Conservation (phyloP, 768 basidiomycete genomes). For the Clitopilus hobsonii region DNA sequence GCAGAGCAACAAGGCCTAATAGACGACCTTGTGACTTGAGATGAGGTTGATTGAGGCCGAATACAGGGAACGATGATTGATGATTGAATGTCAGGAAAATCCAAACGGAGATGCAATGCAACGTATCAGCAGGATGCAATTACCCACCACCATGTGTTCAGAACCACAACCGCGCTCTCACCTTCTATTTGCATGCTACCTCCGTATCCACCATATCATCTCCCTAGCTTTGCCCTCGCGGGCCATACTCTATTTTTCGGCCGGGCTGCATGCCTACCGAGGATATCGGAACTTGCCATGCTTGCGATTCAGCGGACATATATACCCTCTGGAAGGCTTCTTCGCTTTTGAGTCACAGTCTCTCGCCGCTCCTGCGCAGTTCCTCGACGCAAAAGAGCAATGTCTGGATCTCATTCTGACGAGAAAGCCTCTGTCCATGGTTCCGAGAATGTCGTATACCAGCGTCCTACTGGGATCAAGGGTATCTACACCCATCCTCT, state of each 20-base stretch:
- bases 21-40: too few relatives aligned
- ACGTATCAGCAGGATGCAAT: not conserved
- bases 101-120: not conserved
- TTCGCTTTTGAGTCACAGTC: not conserved
- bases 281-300: not conserved
- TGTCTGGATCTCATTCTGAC: not conserved
- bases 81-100: too few relatives aligned
- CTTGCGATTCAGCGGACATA: not conserved
- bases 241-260: not conserved
- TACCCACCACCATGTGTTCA: not conserved
- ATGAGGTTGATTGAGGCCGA: too few relatives aligned
- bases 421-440: not conserved
- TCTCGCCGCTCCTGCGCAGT: not conserved
- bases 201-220: too few relatives aligned
- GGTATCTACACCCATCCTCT: slow-evolving; percentile 18
- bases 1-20: too few relatives aligned
- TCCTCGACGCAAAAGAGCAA: too few relatives aligned
- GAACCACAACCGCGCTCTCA: not conserved
- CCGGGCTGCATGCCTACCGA: not conserved
- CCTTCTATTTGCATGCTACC: too few relatives aligned
- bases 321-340: not conserved
- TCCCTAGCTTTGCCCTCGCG: not conserved
- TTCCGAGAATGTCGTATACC: slow-evolving; percentile 5
- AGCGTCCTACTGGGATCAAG: slow-evolving; percentile 18
- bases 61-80: too few relatives aligned